Conservation (phyloP, 139 green algal genomes). For the Spirogloea muscicola region DNA sequence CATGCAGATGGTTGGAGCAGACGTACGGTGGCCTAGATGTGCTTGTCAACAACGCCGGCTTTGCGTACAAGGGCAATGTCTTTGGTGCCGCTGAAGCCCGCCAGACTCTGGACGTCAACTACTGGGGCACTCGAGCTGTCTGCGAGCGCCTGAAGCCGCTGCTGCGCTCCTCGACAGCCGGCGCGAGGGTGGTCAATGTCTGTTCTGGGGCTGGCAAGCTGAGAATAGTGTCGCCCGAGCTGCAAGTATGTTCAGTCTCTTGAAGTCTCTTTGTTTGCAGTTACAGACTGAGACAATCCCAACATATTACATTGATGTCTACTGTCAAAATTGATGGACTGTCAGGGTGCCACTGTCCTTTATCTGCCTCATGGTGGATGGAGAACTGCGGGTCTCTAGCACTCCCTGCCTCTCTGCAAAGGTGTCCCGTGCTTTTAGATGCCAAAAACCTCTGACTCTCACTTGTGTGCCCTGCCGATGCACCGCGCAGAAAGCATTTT, state of each 20-base stretch:
- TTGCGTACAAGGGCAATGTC: constrained; percentile 48
- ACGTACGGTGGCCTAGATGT: constrained; percentile 45
- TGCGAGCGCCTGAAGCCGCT: constrained; percentile 43
- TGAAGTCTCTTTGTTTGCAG: neutral
- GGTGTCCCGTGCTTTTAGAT: too few relatives aligned
- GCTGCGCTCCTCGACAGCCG: constrained; percentile 8
- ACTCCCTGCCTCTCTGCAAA: too few relatives aligned
- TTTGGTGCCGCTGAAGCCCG: constrained; percentile 46
- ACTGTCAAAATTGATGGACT: too few relatives aligned
- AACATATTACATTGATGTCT: too few relatives aligned
- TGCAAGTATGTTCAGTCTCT: constrained; percentile 8
- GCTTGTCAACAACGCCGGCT: constrained; percentile 51
- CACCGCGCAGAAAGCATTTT: constrained; percentile 24
- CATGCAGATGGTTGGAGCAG: constrained; percentile 45
- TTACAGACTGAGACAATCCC: too few relatives aligned
- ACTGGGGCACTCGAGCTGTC: constrained; percentile 34
- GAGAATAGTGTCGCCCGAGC: constrained; percentile 27
- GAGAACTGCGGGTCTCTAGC: too few relatives aligned
- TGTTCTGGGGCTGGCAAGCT: constrained; percentile 36
- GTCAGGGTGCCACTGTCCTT: too few relatives aligned
- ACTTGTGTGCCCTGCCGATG: neutral
- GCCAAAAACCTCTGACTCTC: too few relatives aligned
- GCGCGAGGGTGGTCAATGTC: constrained; percentile 42
- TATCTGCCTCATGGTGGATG: too few relatives aligned
- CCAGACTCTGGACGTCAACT: constrained; percentile 47